Base-by-base conservation (phyloP, 495 filamentous ascomycete genomes). In the Penicillium bialowiezense region DNA sequence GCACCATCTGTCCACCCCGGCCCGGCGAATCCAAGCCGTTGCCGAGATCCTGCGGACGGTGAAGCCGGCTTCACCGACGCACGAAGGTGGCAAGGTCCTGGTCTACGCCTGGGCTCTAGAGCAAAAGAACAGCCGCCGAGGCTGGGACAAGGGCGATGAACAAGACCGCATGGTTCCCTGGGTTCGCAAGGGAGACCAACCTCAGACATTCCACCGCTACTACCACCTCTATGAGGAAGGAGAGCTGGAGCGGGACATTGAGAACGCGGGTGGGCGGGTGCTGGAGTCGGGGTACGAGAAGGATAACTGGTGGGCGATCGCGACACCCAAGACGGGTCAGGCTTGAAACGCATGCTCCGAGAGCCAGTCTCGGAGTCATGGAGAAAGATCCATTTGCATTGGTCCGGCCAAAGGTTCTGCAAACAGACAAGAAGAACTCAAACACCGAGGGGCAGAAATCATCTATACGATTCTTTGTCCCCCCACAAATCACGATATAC, bases 81-180 rank as follows among this genome's bases (percentile, higher is more conserved):
- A 53, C 28, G 59, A 57, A 28, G 74, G 73, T 9, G 89, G 90
- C 10, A 83, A 76, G 62, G 83, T 87, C 14, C 68, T 98, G 51
- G 76, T 97, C 19, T 95, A 92, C 64, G 93, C 92, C n/a, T 98
- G 93, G 93, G 93, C 93, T 2, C 76, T 98, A 19, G 93, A 98
- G 71, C 93, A 98, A 67, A 86, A 88, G 64, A 72, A 70, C 50
- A 96, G 91, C 63, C 85, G 95, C 47, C 75, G 93, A 58, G 93
- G 93, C 15, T 98, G 92, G 93, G 86, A 89, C 53, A 87, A 91
- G 60, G 86, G 84, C 13, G 80, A 87, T 57, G 81, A 84, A 49
- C 91, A 97, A 68, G 93, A 98, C 71, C 82, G 95, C 50, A 89
- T 97, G 79, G 93, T 98, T 38, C 93, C 93, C 13, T 98, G 93